phyloP scores from a whole-genome alignment of 176 grass and related monocot species.

The Phragmites australis region DNA sequence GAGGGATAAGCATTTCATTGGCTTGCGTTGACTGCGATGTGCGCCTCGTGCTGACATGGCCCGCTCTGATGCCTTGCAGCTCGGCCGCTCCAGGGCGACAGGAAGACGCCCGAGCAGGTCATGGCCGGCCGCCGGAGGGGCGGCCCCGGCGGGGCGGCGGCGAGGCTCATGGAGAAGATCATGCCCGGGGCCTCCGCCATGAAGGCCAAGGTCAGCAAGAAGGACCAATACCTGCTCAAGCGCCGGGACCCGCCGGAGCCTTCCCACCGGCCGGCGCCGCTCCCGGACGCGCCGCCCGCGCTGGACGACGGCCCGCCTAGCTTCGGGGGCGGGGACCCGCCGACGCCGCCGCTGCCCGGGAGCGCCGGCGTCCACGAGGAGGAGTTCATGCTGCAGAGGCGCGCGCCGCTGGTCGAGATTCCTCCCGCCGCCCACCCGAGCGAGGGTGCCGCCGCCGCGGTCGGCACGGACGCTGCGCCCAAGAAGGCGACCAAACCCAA shows the following conservation, averaged over 20 bases:
- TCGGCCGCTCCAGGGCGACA: slow-evolving; percentile 38
- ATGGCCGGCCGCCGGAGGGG: slow-evolving; percentile 36
- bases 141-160: slow-evolving; percentile 35
- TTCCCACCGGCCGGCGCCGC: neutral
- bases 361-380: slow-evolving; percentile 18
- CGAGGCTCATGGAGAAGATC: slow-evolving; percentile 53
- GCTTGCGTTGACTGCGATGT: neutral
- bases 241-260: slow-evolving; percentile 53
- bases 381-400: slow-evolving; percentile 56
- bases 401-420: neutral
- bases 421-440: neutral
- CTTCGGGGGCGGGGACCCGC: slow-evolving; percentile 29
- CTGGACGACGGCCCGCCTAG: slow-evolving; percentile 43
- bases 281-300: slow-evolving; percentile 38
- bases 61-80: slow-evolving; percentile 24
- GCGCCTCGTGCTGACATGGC: slow-evolving; percentile 18
- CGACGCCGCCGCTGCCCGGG: slow-evolving; percentile 34
- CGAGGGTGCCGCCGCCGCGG: neutral
- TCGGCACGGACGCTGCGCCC: neutral
- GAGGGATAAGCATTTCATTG: too few species aligned
- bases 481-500: slow-evolving; percentile 43
- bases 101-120: slow-evolving; percentile 30
- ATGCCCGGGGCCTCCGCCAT: slow-evolving; percentile 30
- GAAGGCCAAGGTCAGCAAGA: slow-evolving; percentile 52
- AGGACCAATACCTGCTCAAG: slow-evolving; percentile 93